Base-by-base conservation (phyloP, 1,284 basidiomycete genomes). In the Apiotrichum brassicae region DNA sequence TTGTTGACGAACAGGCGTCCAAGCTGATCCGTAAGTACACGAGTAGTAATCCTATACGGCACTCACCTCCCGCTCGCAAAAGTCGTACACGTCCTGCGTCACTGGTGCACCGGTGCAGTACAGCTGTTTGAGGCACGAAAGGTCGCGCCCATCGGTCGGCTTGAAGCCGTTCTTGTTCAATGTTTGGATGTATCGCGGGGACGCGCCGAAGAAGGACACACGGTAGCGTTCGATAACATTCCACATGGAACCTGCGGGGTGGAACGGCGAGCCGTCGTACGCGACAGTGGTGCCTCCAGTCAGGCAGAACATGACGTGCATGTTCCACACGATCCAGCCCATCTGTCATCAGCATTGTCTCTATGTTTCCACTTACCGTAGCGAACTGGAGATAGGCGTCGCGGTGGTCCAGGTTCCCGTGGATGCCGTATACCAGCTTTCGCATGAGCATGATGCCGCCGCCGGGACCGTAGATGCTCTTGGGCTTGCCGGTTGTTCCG, bases 401-500 rank as follows among this genome's bases (percentile, higher is more conserved):
- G 16, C 53, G 41, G 19, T 63, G 59, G 47, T 59, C 54, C 18
- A 52, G 23, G 48, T 56, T 56, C 33, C 44, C 25, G 43, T 56
- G 54, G 12, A 48, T 11, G 19, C 26, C 25, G n/a, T 18, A 34
- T 6, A 56, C 54, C 9, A 56, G 41, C 28, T 53, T 53, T 33
- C 54, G 54, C 51, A 53, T 53, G 36, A 58, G 37, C 40, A 66
- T 45, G 48, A 66, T 53, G 26, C 62, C 62, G 12, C 62, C 61
- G 4, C 54, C 53, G n/a, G 52, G 54, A 43, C 68, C 64, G 8
- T 64, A 58, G 51, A 73, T 73, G 18, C 61, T 60, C 56, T 73
- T 73, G 18, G 72, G 72, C 49, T 70, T 66, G 18, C 72, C 72
- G 0, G 72, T 75, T 3, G 73, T 73, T 2, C 73, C 73, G 0